Conservation (phyloP, 371 early-diverging fungal species). For the Rhizomucor miehei region DNA sequence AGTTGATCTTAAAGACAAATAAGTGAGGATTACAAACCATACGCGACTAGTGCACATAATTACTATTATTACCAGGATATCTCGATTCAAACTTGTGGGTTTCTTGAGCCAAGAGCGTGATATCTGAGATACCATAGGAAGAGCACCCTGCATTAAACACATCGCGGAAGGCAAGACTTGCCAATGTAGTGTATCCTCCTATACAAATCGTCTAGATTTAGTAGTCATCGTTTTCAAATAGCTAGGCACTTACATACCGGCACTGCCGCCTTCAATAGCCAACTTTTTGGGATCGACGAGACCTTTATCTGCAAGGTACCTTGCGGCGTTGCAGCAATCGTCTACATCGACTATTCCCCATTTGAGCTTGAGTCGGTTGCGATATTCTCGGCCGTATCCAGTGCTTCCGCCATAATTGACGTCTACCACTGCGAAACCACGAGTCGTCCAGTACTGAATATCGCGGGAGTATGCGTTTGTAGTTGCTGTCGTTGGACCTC, state of each 20-base stretch:
- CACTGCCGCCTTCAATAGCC: constrained; percentile 68
- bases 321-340: constrained; percentile 73
- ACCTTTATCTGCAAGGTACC: constrained; percentile 56
- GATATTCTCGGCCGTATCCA: constrained; percentile 71
- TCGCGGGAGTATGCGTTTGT: constrained; percentile 35
- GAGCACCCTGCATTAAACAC: constrained; percentile 73
- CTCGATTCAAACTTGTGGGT: constrained; percentile 80
- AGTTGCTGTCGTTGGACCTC: constrained; percentile 62
- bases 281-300: constrained; percentile 59
- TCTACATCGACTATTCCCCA: constrained; percentile 80
- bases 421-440: constrained; percentile 71
- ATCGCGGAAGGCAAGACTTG: constrained; percentile 66
- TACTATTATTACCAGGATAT: constrained; percentile 36
- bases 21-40: too few relatives aligned
- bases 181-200: constrained; percentile 15
- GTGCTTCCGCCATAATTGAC: constrained; percentile 80
- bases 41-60: neutral
- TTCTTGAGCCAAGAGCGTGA: constrained; percentile 62
- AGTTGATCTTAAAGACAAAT: too few relatives aligned
- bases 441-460: constrained; percentile 75
- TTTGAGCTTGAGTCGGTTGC: constrained; percentile 61
- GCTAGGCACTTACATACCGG: constrained; percentile 37
- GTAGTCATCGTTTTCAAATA: constrained; percentile 20
- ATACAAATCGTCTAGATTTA: neutral
- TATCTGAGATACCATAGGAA: constrained; percentile 69